Base-by-base conservation (phyloP, 176 grass and related monocot species). In the Avena insularis region DNA sequence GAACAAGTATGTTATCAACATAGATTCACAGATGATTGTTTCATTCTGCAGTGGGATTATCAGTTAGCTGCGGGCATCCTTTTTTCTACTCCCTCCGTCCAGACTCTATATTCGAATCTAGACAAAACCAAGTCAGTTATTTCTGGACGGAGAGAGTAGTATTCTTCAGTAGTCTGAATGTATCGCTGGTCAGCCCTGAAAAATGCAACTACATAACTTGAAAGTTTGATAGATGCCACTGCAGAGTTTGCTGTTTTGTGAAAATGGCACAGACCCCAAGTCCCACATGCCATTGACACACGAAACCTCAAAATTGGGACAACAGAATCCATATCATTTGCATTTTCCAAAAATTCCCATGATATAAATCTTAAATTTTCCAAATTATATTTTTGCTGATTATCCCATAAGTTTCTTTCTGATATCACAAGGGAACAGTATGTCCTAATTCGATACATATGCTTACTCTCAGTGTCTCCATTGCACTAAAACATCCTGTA, bases 1-100 rank as follows among this genome's bases (percentile, higher is more conserved):
- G 9, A 94, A 98, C 79, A 98, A 89, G 96, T 96, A 93, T 78
- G 82, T 48, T 55, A 0, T 51, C 8, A 61, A 51, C 33, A 50
- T 77, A 9, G 67, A 51, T 45, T 29, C 29, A 29, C 11, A 21
- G 23, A 51, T 70, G 21, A 19, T 0, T 6, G 1, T 33, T 54
- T 43, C 17, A 8, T 74, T 89, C 79, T 82, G 23, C 35, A 6
- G 1, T 27, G 0, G 9, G 12, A 71, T 7, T 88, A 53, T 35
- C 27, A 71, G 19, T 66, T 56, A 21, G 49, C 23, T 16, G 50
- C 17, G 3, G 8, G 5, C 27, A 55, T 20, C 55, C 1, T 10
- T 87, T 58, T 63, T 59, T 58, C 0, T 58, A 55, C 35, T 36
- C 2, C 1, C n/a, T 23, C 23, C 23, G 23, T 23, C 23, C 23